Base-by-base conservation (phyloP, 164 flowering plant genomes). In the Berberis vulgaris region DNA sequence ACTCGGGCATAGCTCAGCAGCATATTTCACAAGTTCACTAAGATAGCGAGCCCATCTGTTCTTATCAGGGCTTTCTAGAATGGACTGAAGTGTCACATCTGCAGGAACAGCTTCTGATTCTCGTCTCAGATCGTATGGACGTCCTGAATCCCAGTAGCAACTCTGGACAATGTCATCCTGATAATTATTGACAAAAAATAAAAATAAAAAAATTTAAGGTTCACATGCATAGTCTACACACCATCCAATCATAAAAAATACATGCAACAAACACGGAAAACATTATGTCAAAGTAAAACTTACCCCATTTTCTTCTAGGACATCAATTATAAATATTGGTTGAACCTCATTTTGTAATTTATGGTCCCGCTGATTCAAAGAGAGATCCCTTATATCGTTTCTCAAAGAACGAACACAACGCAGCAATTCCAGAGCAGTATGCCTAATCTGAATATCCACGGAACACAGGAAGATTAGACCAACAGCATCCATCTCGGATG, bases 291-390 rank as follows among this genome's bases (percentile, higher is more conserved):
- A n/a, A 13, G 38, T 13, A 7, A 60, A 40, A 59, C 81, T 41
- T 63, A 95, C 99, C 90, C 97, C 99, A 82, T 91, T 83, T 78
- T 95, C 99, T 80, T 95, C 99, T 41, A 95, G 77, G 64, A 95
- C 96, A 72, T 95, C 99, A 61, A 95, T 87, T 66, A 91, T 78
- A 73, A 82, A 89, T 69, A 95, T 95, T 13, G 94, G 90, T 69
- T 89, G 93, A 45, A 83, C 76, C 72, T 91, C 99, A 76, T 60
- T 69, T 77, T 76, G 86, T 61, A 78, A 60, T 69, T 57, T 74
- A 69, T 74, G 65, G 59, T 85, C 87, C 45, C 75, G 80, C 41
- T 80, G 88, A 72, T 65, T 70, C 11, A 75, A 7, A 43, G 80
- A 70, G 71, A 81, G 73, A 41, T 86, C 86, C 54, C 80, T 76